Percentiles rank a stretch among this genome's conserved stretches.
phyloP scores from a whole-genome alignment of 768 basidiomycete species.

The Mycena latifolia region DNA sequence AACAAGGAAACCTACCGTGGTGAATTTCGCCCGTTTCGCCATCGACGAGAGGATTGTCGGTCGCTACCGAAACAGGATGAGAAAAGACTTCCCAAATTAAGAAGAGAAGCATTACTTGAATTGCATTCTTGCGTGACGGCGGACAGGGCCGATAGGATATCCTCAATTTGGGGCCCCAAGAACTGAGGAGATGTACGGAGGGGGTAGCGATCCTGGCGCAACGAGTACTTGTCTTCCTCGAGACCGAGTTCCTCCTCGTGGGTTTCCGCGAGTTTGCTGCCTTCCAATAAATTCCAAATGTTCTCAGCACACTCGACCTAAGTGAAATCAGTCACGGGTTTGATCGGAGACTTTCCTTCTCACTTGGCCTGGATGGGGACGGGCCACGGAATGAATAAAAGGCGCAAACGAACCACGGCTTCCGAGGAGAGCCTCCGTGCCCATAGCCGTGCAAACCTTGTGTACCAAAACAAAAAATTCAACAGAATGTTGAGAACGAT shows the following conservation, averaged over 20 bases:
- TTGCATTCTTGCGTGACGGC: constrained; percentile 80
- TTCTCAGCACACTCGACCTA: constrained; percentile 75
- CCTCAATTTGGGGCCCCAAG: constrained; percentile 84
- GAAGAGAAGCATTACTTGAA: constrained; percentile 65
- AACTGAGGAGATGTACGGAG: constrained; percentile 82
- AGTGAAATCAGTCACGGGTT: neutral
- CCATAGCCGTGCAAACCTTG: constrained; percentile 87
- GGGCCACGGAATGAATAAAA: constrained; percentile 80
- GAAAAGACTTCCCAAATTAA: constrained; percentile 2
- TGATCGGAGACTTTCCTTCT: constrained; percentile 10
- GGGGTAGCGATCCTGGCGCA: constrained; percentile 83
- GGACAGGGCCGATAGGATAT: constrained; percentile 71
- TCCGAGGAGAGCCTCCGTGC: constrained; percentile 81
- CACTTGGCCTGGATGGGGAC: constrained; percentile 86
- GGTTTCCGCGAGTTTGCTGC: constrained; percentile 68
- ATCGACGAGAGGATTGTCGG: constrained; percentile 87
- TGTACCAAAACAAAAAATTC: too few relatives aligned
- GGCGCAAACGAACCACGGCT: constrained; percentile 71
- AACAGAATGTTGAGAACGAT: too few relatives aligned
- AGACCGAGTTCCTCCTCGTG: constrained; percentile 76
- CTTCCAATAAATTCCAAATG: constrained; percentile 71
- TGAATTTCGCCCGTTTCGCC: constrained; percentile 73
- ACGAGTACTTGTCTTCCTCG: constrained; percentile 72
- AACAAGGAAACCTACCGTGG: constrained; percentile 67
- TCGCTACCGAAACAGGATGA: constrained; percentile 59